Evolutionary conservation across 768 basidiomycete genomes (phyloP).

Genomic region (Ramaria rubella): DNA sequence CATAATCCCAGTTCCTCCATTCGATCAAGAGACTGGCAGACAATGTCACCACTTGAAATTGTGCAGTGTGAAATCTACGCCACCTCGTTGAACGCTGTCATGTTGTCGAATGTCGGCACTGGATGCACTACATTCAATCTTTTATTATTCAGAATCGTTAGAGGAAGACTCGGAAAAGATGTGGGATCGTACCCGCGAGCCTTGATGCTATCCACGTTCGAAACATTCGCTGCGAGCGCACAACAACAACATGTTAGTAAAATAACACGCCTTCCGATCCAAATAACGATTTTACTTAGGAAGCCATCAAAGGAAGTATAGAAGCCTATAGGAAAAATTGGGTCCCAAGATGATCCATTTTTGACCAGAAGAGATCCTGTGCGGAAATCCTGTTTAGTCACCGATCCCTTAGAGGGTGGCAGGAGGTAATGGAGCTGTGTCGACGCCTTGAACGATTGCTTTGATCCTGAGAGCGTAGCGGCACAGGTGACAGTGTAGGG

Average conservation of each 20-base stretch:
- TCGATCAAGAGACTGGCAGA: conserved; percentile 36
- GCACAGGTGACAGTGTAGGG: conserved; percentile 31
- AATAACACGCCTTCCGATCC: no score
- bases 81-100: conserved; percentile 50
- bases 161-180: not conserved
- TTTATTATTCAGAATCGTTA: conserved; percentile 18
- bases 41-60: not conserved
- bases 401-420: conserved; percentile 25
- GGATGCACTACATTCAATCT: conserved; percentile 55
- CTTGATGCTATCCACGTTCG: conserved; percentile 50
- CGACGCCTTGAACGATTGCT: conserved; percentile 39
- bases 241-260: no score
- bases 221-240: conserved; percentile 49
- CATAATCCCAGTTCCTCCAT: conserved; percentile 68
- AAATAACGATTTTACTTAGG: conserved; percentile 13
- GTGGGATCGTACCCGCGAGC: conserved; percentile 41
- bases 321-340: conserved; percentile 65
- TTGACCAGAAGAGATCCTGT: conserved; percentile 19
- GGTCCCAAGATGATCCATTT: conserved; percentile 18
- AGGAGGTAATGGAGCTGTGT: conserved; percentile 33
- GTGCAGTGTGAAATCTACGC: not conserved
- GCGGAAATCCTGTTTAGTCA: conserved; percentile 24
- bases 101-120: conserved; percentile 56
- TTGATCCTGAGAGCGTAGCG: conserved; percentile 14
- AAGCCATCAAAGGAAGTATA: conserved; percentile 38